Conservation (phyloP, 2,329 filamentous ascomycete genomes). For the Trichoderma lentiforme region DNA sequence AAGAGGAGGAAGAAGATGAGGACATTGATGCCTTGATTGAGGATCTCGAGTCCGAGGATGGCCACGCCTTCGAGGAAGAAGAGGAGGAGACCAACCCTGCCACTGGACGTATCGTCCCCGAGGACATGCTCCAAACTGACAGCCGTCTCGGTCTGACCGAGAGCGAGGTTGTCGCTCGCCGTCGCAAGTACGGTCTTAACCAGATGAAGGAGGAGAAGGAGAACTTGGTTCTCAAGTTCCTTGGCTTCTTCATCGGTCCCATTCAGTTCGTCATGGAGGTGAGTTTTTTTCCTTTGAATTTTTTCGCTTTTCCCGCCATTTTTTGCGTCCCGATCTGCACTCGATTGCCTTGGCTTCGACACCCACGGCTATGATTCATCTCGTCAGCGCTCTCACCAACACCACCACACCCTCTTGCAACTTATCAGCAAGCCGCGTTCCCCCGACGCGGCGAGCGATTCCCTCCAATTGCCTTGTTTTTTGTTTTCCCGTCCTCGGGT, state of each 20-base stretch:
- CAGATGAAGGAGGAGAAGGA: constrained; percentile 91
- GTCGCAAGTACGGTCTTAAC: constrained; percentile 77
- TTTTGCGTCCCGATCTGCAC: background rate
- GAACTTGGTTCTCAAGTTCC: constrained; percentile 79
- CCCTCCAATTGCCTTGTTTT: constrained; percentile 20
- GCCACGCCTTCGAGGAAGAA: constrained; percentile 61
- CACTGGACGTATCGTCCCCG: constrained; percentile 62
- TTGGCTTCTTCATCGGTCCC: constrained; percentile 78
- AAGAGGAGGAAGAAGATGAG: constrained; percentile 70
- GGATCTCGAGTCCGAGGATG: constrained; percentile 80
- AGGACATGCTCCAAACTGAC: constrained; percentile 76
- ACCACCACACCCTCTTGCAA: background rate
- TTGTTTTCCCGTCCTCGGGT: constrained; percentile 24
- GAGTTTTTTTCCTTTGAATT: constrained; percentile 29
- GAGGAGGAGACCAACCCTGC: constrained; percentile 49
- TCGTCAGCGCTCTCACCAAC: background rate
- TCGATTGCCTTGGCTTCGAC: background rate
- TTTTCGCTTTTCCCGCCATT: background rate
- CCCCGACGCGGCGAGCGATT: constrained; percentile 13
- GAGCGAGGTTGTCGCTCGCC: constrained; percentile 59
- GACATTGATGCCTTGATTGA: constrained; percentile 85
- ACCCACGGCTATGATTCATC: background rate
- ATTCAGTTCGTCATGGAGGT: constrained; percentile 96
- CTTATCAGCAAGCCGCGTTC: constrained; percentile 16
- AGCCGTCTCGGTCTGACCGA: constrained; percentile 69